A percentile compares a stretch with the other conserved stretches of the same genome.
Conservation (phyloP, 306 rosid genomes). For the Notholithocarpus densiflorus region DNA sequence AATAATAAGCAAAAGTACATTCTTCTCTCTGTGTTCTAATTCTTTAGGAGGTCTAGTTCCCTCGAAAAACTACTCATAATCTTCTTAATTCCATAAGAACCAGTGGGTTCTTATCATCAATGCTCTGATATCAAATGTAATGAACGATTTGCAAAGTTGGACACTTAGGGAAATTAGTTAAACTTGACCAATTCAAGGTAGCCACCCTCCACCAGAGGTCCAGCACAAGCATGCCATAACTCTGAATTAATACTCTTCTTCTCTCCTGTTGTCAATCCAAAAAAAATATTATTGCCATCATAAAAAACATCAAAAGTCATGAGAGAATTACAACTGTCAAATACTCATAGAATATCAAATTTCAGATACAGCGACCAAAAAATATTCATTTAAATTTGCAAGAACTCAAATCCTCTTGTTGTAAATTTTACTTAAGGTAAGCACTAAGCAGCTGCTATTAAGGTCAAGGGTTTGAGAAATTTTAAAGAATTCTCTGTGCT, state of each 20-base stretch:
- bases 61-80: too few species aligned
- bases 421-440: not conserved
- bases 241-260: conserved; percentile 87
- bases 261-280: conserved; percentile 56
- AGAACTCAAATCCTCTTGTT: not conserved
- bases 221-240: conserved; percentile 99
- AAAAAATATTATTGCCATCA: conserved; percentile 25
- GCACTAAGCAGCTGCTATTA: not conserved
- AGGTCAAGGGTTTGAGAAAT: not conserved
- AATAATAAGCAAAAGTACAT: too few species aligned
- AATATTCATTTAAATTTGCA: not conserved
- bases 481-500: not conserved
- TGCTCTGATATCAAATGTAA: too few species aligned
- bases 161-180: too few species aligned
- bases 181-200: too few species aligned
- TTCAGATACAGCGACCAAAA: not conserved
- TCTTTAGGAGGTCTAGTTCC: too few species aligned
- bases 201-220: conserved; percentile 94
- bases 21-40: too few species aligned
- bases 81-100: too few species aligned
- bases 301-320: conserved; percentile 5
- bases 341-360: not conserved
- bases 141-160: too few species aligned
- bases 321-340: not conserved
- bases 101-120: too few species aligned